These are phyloP conservation scores for Blastomyces gilchristii DNA, from an alignment of 2,329 filamentous ascomycete genomes.

Conservation along the genomic window DNA sequence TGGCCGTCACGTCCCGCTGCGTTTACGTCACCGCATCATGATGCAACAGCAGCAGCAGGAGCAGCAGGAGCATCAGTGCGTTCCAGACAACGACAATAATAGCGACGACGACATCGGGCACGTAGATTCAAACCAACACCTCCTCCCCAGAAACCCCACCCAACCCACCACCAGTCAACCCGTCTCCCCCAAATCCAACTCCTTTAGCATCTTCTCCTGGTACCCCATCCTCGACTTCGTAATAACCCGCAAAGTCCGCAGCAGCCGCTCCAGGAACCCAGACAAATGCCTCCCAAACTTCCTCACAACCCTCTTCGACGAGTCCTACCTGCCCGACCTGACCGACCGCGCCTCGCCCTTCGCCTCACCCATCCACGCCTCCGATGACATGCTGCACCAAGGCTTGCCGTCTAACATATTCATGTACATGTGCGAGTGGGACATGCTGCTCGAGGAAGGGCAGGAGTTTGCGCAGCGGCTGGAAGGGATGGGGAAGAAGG, in stretches of 20 bases:
- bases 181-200: constrained; percentile 38
- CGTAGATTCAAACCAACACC: constrained; percentile 27
- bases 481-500: constrained; percentile 34
- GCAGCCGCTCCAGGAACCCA: constrained; percentile 44
- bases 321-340: constrained; percentile 38
- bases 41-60: constrained; percentile 12
- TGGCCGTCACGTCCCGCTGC: constrained; percentile 51
- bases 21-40: constrained; percentile 32
- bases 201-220: constrained; percentile 47
- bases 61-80: neutral
- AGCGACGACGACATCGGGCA: neutral
- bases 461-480: constrained; percentile 35
- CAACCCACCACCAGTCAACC: neutral
- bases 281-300: constrained; percentile 40
- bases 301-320: constrained; percentile 42
- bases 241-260: constrained; percentile 48
- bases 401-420: constrained; percentile 51
- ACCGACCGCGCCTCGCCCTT: constrained; percentile 46
- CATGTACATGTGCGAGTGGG: constrained; percentile 55
- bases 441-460: constrained; percentile 55
- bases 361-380: constrained; percentile 49
- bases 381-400: constrained; percentile 42
- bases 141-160: constrained; percentile 19
- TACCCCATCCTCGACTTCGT: constrained; percentile 56
- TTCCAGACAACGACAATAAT: neutral